Percentiles rank a stretch among this genome's conserved stretches.
Conservation (phyloP, 179 eudicot genomes). For the Spergularia azorica region DNA sequence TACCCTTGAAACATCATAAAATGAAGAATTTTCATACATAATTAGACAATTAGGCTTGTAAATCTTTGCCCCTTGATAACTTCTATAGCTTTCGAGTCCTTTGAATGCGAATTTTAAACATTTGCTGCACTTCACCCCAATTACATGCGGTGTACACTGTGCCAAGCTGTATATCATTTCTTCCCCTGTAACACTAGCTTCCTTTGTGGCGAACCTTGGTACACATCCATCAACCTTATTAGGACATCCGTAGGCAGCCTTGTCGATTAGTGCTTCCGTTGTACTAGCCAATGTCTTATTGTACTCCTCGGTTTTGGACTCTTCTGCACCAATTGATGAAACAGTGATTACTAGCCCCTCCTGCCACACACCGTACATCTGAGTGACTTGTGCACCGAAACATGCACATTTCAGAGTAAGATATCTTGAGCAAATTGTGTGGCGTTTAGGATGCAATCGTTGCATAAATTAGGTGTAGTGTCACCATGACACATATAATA, state of each 20-base stretch:
- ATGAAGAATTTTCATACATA: constrained; percentile 5
- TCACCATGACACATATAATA: constrained; percentile 30
- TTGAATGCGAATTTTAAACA: constrained; percentile 2
- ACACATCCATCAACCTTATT: background rate
- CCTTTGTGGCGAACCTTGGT: constrained; percentile 11
- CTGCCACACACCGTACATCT: constrained; percentile 6
- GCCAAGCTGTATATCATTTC: constrained; percentile 22
- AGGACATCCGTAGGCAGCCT: background rate
- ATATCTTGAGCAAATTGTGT: constrained; percentile 15
- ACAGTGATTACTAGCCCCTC: too few relatives aligned
- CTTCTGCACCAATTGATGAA: background rate
- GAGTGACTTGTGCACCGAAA: constrained; percentile 17
- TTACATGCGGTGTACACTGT: constrained; percentile 23
- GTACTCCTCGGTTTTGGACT: background rate
- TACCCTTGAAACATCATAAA: background rate
- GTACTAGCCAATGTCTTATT: constrained; percentile 7
- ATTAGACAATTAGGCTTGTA: constrained; percentile 9
- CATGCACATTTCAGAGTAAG: constrained; percentile 3
- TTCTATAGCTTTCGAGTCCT: background rate
- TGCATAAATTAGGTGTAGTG: background rate
- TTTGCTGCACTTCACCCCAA: constrained; percentile 10
- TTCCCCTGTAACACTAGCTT: constrained; percentile 9
- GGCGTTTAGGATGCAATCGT: constrained; percentile 16
- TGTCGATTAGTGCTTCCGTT: constrained; percentile 8
- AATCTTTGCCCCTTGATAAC: constrained; percentile 15